Conservation (phyloP, 805 yeast species). For the Suhomyces vadensis region DNA sequence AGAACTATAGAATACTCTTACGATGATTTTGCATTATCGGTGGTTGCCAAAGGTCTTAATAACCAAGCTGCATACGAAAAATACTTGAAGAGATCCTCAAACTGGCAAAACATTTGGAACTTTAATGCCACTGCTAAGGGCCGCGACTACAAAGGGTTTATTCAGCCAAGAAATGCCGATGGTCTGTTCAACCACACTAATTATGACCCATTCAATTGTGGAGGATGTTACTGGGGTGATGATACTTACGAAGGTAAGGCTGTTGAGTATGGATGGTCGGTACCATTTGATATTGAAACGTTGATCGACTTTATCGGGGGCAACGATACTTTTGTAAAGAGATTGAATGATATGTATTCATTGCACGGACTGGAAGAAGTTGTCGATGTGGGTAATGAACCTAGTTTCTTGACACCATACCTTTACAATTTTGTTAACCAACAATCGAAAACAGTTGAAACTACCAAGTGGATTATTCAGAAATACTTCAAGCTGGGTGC, state of each 20-base stretch:
- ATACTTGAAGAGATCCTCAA: slow-evolving; percentile 31
- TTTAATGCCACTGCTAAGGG: slow-evolving; percentile 18
- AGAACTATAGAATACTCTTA: slow-evolving; percentile 40
- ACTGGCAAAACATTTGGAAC: slow-evolving; percentile 41
- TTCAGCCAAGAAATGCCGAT: slow-evolving; percentile 32
- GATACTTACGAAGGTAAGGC: slow-evolving; percentile 36
- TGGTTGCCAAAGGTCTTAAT: slow-evolving; percentile 33
- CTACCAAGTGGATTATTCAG: slow-evolving; percentile 28
- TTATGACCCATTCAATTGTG: slow-evolving; percentile 33
- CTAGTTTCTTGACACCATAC: slow-evolving; percentile 37
- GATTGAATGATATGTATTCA: slow-evolving; percentile 38
- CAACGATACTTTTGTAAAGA: slow-evolving; percentile 21
- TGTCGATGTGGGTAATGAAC: slow-evolving; percentile 40
- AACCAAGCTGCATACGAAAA: slow-evolving; percentile 19
- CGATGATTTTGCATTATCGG: slow-evolving; percentile 35
- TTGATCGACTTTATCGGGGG: slow-evolving; percentile 27
- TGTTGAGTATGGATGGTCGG: slow-evolving; percentile 38
- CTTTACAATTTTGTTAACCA: slow-evolving; percentile 32
- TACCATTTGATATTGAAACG: slow-evolving; percentile 33
- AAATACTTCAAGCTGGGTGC: slow-evolving; percentile 25
- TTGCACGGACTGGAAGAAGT: slow-evolving; percentile 24
- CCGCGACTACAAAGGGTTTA: slow-evolving; percentile 29
- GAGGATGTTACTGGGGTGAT: slow-evolving; percentile 35
- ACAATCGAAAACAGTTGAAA: slow-evolving; percentile 29
- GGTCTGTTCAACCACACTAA: slow-evolving; percentile 26